A percentile compares a stretch with the other conserved stretches of the same genome.
phyloP scores from a whole-genome alignment of 495 filamentous ascomycete genomes.

The Glutinoglossum americanum region DNA sequence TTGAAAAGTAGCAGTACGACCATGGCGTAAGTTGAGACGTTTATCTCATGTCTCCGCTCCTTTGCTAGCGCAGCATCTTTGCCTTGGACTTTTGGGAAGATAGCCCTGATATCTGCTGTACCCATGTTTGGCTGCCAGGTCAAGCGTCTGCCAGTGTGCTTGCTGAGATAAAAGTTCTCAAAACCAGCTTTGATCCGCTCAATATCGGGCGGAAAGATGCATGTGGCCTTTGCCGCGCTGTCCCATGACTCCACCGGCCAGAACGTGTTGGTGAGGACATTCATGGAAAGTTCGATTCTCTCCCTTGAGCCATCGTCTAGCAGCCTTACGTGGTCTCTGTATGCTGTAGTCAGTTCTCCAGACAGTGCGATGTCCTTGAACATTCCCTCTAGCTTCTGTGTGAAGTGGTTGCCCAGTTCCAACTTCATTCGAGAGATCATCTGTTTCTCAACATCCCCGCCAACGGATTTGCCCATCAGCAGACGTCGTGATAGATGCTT shows the following conservation, averaged over 20 bases:
- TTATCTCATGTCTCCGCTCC: slow-evolving; percentile 67
- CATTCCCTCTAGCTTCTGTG: slow-evolving; percentile 83
- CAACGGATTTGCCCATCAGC: slow-evolving; percentile 67
- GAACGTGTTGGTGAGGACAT: slow-evolving; percentile 74
- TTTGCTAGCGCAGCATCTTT: slow-evolving; percentile 43
- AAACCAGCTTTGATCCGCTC: slow-evolving; percentile 65
- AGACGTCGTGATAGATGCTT: slow-evolving; percentile 80
- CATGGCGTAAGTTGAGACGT: slow-evolving; percentile 85
- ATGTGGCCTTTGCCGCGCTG: slow-evolving; percentile 21
- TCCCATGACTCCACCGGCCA: slow-evolving; percentile 85
- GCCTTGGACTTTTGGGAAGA: slow-evolving; percentile 43
- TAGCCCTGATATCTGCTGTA: slow-evolving; percentile 63
- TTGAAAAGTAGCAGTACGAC: slow-evolving; percentile 82
- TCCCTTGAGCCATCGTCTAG: slow-evolving; percentile 43
- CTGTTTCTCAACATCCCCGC: slow-evolving; percentile 75
- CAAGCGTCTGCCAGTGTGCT: slow-evolving; percentile 67
- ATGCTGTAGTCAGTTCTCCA: slow-evolving; percentile 58
- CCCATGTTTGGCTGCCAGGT: slow-evolving; percentile 74
- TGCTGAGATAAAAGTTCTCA: slow-evolving; percentile 70
- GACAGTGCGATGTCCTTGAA: slow-evolving; percentile 93
- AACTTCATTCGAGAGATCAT: slow-evolving; percentile 95
- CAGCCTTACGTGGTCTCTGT: slow-evolving; percentile 42
- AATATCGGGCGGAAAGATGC: slow-evolving; percentile 55
- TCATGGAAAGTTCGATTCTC: slow-evolving; percentile 57
- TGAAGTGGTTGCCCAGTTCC: slow-evolving; percentile 87